Percentiles rank a stretch among this genome's conserved stretches.
Conservation (phyloP, 805 yeast genomes). For the Hanseniaspora occidentalis region DNA sequence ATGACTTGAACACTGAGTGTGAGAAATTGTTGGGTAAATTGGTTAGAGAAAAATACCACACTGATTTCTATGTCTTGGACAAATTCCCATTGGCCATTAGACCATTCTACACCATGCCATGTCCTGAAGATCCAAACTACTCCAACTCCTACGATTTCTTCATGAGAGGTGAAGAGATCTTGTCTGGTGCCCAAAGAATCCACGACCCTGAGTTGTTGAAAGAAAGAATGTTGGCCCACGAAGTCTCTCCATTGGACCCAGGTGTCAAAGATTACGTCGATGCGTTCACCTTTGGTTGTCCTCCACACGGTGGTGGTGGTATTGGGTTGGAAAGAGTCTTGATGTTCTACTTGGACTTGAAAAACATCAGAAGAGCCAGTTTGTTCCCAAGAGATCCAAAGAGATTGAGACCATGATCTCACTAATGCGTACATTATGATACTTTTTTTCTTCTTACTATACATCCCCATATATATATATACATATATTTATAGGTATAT, state of each 20-base stretch:
- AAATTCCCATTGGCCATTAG: conserved; percentile 94
- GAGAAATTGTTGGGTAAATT: conserved; percentile 87
- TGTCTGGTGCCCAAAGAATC: conserved; percentile 99
- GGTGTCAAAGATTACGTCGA: conserved; percentile 88
- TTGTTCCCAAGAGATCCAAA: conserved; percentile 98
- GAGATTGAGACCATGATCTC: conserved; percentile 66
- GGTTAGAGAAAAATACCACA: conserved; percentile 86
- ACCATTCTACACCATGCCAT: conserved; percentile 99
- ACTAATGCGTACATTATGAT: background rate
- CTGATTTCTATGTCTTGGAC: conserved; percentile 96
- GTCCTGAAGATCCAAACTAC: conserved; percentile 78
- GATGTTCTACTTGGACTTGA: conserved; percentile 94
- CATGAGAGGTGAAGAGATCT: conserved; percentile 99
- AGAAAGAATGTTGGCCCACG: conserved; percentile 75
- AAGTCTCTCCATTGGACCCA: conserved; percentile 62
- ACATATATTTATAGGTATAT: background rate
- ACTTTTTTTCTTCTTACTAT: background rate
- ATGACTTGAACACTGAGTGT: conserved; percentile 86
- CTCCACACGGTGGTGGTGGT: conserved; percentile 99
- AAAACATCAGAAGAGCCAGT: conserved; percentile 97
- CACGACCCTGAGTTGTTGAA: conserved; percentile 80
- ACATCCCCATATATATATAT: background rate
- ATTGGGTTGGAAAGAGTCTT: conserved; percentile 92
- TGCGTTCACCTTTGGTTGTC: conserved; percentile 88
- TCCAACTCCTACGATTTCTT: conserved; percentile 98